Base-by-base conservation (phyloP, 805 yeast genomes). In the Candida caryicola region DNA sequence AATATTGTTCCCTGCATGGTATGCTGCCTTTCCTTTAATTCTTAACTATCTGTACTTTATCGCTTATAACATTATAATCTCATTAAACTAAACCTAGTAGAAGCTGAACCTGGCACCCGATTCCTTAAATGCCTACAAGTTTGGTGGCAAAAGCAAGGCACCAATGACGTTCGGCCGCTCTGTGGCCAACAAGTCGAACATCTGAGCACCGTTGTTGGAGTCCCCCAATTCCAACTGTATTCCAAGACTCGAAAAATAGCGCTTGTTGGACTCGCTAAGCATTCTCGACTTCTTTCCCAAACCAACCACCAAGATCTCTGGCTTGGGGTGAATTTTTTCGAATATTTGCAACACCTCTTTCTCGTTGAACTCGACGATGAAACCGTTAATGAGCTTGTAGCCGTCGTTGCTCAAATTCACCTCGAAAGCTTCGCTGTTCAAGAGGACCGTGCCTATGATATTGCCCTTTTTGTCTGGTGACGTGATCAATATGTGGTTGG, bases 101-200 rank as follows among this genome's bases (percentile, higher is more conserved):
- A n/a, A n/a, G n/a, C n/a, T n/a, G n/a, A n/a, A n/a, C n/a, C n/a
- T n/a, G n/a, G n/a, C n/a, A n/a, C n/a, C n/a, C n/a, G n/a, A n/a
- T n/a, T n/a, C n/a, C n/a, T n/a, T n/a, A n/a, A n/a, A n/a, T n/a
- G n/a, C n/a, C 43, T 59, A 77, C 44, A 79, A 57, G 45, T 81
- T 75, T 3, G 91, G 85, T 16, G 95, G 87, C 30, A 87, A 63
- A 34, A 86, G 63, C 23, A 86, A 61, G 0, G 85, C 93, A 1
- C 80, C 89, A n/a, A 86, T 79, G 23, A 79, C 81, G 17, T 71
- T 65, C 0, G 90, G 87, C 47, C 95, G 68, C 54, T 87, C 95
- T 0, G 91, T 84, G 1, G 91, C 89, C 41, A 86, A 61, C 30
- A 86, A 60, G 51, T 86, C 91, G 60, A 76, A 87, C 44, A 76